Evolutionary conservation across 345 rosid species (phyloP), one percentile per base, ranked within the genome.

Genomic region (Lumnitzera racemosa): DNA sequence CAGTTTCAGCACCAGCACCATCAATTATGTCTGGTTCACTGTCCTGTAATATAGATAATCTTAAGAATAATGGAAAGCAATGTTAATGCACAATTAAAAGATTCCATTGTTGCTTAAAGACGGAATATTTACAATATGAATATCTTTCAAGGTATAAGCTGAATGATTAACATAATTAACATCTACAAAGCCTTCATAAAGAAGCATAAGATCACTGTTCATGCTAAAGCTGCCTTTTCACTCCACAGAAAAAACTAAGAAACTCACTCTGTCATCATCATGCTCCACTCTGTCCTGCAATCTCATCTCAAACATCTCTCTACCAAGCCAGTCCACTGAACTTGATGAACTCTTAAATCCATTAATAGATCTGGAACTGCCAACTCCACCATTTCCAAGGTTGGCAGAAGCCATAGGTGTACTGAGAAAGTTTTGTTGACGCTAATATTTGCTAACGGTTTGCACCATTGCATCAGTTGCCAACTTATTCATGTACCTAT

Each of bases 291-390:
- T 88, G 73, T 89, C 94, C 78, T 89, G 82, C 69, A 92, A 78
- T 77, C 88, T 85, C 85, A 90, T 92, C 70, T 87, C 97, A 47
- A 80, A 88, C 90, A 92, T 85, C 72, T 89, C 98, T 71, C 96
- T 82, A 24, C 94, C 92, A 65, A 92, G 82, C 97, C 96, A 89
- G 68, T 92, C 98, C 31, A 92, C 87, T 0, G 97, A 92, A 76
- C 95, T 87, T n/a, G 97, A 87, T 43, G 98, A 87, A 68, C 77
- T 80, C 76, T 87, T 92, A 67, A 78, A 80, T 53, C 82, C 96
- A 80, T 89, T 90, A 67, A 72, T 74, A 23, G 96, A 84, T 78
- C 95, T 92, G 50, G 97, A 94, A 75, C 89, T 94, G 69, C 99
- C 99, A 58, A 84, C 97, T 49, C 94, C 94, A 57, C 96, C 97